A percentile compares a stretch with the other conserved stretches of the same genome.
Evolutionary conservation across 345 rosid genomes (phyloP).

Genomic region (Carallia brachiata): DNA sequence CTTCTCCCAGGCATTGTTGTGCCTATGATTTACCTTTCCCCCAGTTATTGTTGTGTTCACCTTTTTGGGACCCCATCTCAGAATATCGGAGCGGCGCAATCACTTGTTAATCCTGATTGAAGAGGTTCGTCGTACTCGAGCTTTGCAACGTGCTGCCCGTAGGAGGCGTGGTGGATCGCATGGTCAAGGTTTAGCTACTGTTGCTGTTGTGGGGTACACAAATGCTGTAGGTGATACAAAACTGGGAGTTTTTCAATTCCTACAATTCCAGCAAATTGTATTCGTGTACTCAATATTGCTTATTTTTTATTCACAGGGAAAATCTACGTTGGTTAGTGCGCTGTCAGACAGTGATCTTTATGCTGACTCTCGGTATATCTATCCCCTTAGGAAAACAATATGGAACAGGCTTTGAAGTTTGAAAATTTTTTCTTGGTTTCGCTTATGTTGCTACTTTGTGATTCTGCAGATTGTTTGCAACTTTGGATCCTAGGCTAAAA

Average conservation of each 20-base stretch:
- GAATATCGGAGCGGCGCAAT: conserved; percentile 68
- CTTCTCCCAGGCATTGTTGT: not conserved
- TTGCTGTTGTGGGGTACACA: conserved; percentile 96
- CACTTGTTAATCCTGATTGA: conserved; percentile 67
- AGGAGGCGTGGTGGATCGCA: conserved; percentile 50
- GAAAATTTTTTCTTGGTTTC: conserved; percentile 5
- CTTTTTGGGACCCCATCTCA: conserved; percentile 23
- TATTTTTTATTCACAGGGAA: conserved; percentile 54
- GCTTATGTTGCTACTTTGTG: conserved; percentile 10
- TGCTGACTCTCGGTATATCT: conserved; percentile 70
- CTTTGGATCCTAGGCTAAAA: conserved; percentile 75
- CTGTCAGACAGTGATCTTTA: conserved; percentile 72
- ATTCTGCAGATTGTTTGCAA: conserved; percentile 72
- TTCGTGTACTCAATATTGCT: not conserved
- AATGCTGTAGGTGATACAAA: conserved; percentile 71
- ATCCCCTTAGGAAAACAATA: conserved; percentile 15
- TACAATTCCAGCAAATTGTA: conserved; percentile 5
- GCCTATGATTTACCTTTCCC: not conserved
- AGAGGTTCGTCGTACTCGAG: conserved; percentile 83
- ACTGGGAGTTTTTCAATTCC: conserved; percentile 9
- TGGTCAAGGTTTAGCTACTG: conserved; percentile 57
- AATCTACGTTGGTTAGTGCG: conserved; percentile 75
- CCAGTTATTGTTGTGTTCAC: not conserved
- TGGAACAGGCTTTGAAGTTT: conserved; percentile 3
- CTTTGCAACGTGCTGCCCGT: conserved; percentile 82